These are phyloP conservation scores for Omphalotus guepiniiformis DNA, from an alignment of 768 basidiomycete species.

Conservation along the genomic window DNA sequence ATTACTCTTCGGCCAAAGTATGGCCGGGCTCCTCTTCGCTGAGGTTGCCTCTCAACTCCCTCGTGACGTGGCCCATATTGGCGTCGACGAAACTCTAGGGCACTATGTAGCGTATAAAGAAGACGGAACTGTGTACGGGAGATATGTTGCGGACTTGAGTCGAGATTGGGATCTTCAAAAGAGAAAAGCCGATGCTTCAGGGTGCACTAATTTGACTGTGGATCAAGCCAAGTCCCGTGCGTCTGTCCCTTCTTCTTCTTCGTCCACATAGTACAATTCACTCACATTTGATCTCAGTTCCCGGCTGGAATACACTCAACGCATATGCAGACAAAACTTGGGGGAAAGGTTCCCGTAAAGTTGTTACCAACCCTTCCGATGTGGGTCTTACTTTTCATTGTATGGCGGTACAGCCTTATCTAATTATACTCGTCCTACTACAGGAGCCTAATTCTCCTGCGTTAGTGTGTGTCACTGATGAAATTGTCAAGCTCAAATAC, in stretches of 20 bases:
- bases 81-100: conserved; percentile 1
- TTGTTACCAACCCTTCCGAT: conserved; percentile 13
- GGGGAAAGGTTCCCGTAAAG: conserved; percentile 10
- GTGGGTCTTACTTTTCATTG: neutral
- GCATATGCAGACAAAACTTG: conserved; percentile 12
- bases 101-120: conserved; percentile 5
- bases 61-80: conserved; percentile 5
- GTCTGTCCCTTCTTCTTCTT: too few relatives aligned
- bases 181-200: neutral
- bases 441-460: neutral
- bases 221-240: neutral
- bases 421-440: neutral
- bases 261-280: neutral
- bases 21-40: too few relatives aligned
- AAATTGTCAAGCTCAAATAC: neutral
- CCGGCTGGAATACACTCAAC: conserved; percentile 8
- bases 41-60: too few relatives aligned
- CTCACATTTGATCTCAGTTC: neutral
- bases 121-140: conserved; percentile 5
- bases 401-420: neutral
- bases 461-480: neutral
- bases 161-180: neutral
- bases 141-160: neutral
- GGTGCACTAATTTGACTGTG: conserved; percentile 1
- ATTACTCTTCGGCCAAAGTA: too few relatives aligned